These are phyloP conservation scores for Cymbomonas tetramitiformis DNA, from an alignment of 139 green algal species.

Conservation along the genomic window DNA sequence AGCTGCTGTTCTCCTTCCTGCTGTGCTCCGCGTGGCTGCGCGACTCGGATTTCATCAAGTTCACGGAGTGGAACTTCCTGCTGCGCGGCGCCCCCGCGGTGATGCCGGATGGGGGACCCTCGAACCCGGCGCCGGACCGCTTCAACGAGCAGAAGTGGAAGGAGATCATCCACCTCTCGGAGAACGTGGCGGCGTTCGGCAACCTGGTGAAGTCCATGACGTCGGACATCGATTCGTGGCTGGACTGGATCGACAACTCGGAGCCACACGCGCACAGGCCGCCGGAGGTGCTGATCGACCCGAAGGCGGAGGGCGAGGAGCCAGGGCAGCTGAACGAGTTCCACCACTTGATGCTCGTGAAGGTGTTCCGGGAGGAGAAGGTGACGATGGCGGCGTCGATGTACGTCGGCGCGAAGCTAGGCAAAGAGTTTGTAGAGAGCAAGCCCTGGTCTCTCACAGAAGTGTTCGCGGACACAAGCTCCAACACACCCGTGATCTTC, in stretches of 20 bases:
- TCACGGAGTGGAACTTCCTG: conserved; percentile 61
- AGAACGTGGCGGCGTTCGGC: neutral
- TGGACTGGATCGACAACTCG: conserved; percentile 2
- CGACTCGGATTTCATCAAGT: conserved; percentile 34
- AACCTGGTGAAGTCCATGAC: neutral
- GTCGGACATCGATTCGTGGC: neutral
- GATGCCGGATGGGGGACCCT: neutral
- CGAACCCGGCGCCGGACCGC: conserved; percentile 29
- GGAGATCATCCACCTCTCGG: conserved; percentile 21
- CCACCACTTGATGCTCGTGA: conserved; percentile 44
- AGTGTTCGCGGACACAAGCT: conserved; percentile 52
- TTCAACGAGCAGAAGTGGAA: conserved; percentile 29
- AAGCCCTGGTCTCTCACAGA: conserved; percentile 63
- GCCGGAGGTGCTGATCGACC: conserved; percentile 34
- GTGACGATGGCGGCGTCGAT: neutral
- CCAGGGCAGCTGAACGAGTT: conserved; percentile 30
- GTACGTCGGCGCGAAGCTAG: conserved; percentile 46
- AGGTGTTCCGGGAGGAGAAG: conserved; percentile 40
- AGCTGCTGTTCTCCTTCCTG: conserved; percentile 60
- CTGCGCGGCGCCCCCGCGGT: conserved; percentile 31
- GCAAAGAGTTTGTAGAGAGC: conserved; percentile 48
- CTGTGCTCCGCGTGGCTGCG: conserved; percentile 36
- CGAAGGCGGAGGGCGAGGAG: conserved; percentile 26
- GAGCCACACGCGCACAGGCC: conserved; percentile 39
- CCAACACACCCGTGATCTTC: conserved; percentile 62